These are phyloP conservation scores for Pichia sp. DNA, from an alignment of 1,139 yeast species.

Conservation along the genomic window DNA sequence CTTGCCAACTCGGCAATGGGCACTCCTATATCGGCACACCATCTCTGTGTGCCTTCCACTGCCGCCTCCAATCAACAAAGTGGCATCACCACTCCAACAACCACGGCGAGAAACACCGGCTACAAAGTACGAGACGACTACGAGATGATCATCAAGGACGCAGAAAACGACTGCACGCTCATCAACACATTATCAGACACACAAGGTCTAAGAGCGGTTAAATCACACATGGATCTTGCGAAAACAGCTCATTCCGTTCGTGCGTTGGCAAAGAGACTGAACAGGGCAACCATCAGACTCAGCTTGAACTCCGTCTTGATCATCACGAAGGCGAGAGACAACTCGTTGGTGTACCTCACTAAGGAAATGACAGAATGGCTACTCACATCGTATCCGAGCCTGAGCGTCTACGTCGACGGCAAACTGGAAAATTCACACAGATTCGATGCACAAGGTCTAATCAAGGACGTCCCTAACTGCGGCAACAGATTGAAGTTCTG, in stretches of 20 bases:
- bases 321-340: constrained; percentile 85
- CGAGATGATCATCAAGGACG: constrained; percentile 4
- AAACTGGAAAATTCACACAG: constrained; percentile 59
- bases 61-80: not conserved
- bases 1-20: constrained; percentile 1
- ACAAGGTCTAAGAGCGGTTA: constrained; percentile 37
- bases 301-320: constrained; percentile 71
- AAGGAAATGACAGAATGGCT: constrained; percentile 81
- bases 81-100: not conserved
- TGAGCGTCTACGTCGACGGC: constrained; percentile 69
- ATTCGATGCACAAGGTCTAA: constrained; percentile 49
- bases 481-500: constrained; percentile 56
- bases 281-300: constrained; percentile 70
- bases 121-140: constrained; percentile 3
- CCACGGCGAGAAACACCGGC: not conserved
- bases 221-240: constrained; percentile 71
- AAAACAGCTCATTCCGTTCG: constrained; percentile 89
- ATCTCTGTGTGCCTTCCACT: not conserved
- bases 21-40: not conserved
- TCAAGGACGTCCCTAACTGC: constrained; percentile 43
- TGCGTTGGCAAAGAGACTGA: constrained; percentile 69
- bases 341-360: constrained; percentile 69
- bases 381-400: constrained; percentile 37
- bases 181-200: constrained; percentile 15
- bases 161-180: constrained; percentile 11